Evolutionary conservation across 768 basidiomycete species (phyloP), one percentile per base, ranked within the genome.

Genomic region (Naganishia antarctica): DNA sequence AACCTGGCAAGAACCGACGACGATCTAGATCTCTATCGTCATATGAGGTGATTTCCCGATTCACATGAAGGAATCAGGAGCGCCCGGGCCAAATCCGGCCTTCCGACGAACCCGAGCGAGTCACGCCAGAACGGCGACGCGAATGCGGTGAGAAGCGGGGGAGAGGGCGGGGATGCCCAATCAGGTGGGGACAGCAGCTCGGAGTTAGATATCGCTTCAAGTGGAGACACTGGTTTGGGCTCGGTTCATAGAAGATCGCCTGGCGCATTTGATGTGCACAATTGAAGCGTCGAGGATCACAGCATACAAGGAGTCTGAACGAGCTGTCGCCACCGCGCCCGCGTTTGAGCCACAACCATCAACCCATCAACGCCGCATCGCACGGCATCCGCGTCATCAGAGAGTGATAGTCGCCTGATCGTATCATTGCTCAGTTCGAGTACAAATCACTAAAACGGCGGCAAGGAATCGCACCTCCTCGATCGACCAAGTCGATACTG

Each of bases 381-480:
- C 37, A 23, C 53, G 53, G 53, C 53, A 57, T 57, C 37, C 53
- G 53, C 53, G 53, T 37, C 37, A 57, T 37, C n/a, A 57, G 53
- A 40, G 53, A 57, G 37, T 34, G 53, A 51, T 29, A 32, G 23
- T 26, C 23, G 23, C 53, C 53, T 32, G 34, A 12, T 40, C 23
- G n/a, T n/a, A 44, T 7, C 8, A 9, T n/a, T 9, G n/a, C 5
- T 44, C 50, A 51, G 53, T 40, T 40, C 53, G 40, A 51, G 34
- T 34, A 25, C 15, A 23, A 41, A 23, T 31, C 34, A n/a, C n/a
- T n/a, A n/a, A n/a, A n/a, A n/a, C n/a, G n/a, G n/a, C n/a, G n/a
- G n/a, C n/a, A n/a, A n/a, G n/a, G n/a, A n/a, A n/a, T n/a, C n/a
- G n/a, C n/a, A n/a, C n/a, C n/a, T n/a, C n/a, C n/a, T n/a, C n/a